phyloP scores from a whole-genome alignment of 2,329 filamentous ascomycete genomes.

The Trichoderma semiorbis region DNA sequence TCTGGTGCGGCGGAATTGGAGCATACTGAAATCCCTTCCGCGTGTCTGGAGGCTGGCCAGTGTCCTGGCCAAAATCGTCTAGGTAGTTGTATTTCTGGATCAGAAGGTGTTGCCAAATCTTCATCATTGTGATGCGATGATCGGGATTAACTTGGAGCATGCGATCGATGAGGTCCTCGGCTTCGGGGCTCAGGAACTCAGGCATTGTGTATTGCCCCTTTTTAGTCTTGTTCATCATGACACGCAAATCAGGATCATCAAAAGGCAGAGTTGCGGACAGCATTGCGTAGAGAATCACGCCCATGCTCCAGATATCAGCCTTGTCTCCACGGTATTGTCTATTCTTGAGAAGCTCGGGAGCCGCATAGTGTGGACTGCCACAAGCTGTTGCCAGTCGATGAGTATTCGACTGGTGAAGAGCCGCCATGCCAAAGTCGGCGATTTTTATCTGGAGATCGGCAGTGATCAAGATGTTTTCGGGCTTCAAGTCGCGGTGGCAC shows the following conservation, averaged over 20 bases:
- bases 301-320: constrained; percentile 93
- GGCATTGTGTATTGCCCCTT: constrained; percentile 60
- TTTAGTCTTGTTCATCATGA: constrained; percentile 60
- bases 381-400: constrained; percentile 85
- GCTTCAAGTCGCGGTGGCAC: constrained; percentile 93
- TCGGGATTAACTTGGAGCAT: constrained; percentile 79
- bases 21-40: constrained; percentile 61
- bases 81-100: constrained; percentile 77
- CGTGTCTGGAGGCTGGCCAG: constrained; percentile 52
- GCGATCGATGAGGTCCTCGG: constrained; percentile 70
- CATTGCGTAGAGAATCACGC: constrained; percentile 85
- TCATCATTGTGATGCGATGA: constrained; percentile 71
- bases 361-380: constrained; percentile 94
- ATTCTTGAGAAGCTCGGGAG: constrained; percentile 81
- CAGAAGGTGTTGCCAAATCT: constrained; percentile 86
- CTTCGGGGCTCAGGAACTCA: constrained; percentile 61
- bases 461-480: constrained; percentile 91
- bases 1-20: constrained; percentile 58
- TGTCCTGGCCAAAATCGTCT: constrained; percentile 59
- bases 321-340: constrained; percentile 76
- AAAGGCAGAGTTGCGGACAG: constrained; percentile 83
- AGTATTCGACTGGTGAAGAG: constrained; percentile 74
- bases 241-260: constrained; percentile 60
- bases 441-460: constrained; percentile 77
- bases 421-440: constrained; percentile 97